Percentiles rank a stretch among this genome's conserved stretches.
phyloP scores from a whole-genome alignment of 257 asterid species.

The Penstemon barbatus region DNA sequence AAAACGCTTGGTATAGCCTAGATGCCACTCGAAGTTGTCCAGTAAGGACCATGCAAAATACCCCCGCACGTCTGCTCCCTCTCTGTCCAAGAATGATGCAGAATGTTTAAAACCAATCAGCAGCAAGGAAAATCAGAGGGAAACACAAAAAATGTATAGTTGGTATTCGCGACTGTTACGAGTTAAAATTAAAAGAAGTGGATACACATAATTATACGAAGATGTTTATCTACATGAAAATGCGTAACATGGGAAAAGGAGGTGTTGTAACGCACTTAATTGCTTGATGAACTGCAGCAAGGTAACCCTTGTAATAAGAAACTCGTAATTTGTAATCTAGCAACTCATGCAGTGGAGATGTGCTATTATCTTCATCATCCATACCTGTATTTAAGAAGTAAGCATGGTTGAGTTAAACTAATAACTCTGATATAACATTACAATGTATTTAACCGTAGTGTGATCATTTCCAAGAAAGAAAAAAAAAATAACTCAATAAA shows the following conservation, averaged over 20 bases:
- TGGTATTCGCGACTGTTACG: too few relatives aligned
- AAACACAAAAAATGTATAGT: too few relatives aligned
- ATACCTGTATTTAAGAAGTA: constrained; percentile 35
- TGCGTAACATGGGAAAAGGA: background rate
- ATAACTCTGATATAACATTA: background rate
- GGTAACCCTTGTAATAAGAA: constrained; percentile 50
- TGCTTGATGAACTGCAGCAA: constrained; percentile 56
- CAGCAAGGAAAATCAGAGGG: too few relatives aligned
- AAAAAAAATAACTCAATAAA: too few relatives aligned
- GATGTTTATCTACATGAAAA: background rate
- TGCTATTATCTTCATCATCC: constrained; percentile 48
- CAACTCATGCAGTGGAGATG: constrained; percentile 38
- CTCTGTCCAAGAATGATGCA: constrained; percentile 37
- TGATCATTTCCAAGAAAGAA: too few relatives aligned
- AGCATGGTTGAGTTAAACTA: background rate
- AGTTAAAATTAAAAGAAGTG: background rate
- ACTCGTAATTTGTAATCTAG: constrained; percentile 50
- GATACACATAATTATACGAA: constrained; percentile 1
- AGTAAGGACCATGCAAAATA: constrained; percentile 73
- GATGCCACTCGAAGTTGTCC: constrained; percentile 75
- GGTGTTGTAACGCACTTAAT: constrained; percentile 35
- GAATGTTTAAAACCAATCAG: background rate
- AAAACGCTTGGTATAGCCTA: constrained; percentile 56
- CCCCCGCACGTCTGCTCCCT: constrained; percentile 76
- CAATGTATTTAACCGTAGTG: too few relatives aligned